phyloP scores from a whole-genome alignment of 2,329 filamentous ascomycete species.

The Colletotrichum gloeosporioides region DNA sequence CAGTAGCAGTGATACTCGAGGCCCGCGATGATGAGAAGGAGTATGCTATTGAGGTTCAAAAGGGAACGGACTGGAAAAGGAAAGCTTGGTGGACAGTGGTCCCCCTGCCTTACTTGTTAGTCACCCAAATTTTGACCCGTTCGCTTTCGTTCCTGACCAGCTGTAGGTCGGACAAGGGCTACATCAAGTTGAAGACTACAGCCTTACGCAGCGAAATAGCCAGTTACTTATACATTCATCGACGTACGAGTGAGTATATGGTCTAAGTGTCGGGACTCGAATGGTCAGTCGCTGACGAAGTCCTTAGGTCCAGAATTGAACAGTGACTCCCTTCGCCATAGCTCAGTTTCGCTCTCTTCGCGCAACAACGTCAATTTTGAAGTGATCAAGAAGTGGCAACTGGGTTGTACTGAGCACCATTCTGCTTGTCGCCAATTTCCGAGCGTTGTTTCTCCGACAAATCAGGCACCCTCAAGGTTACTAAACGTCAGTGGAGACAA shows the following conservation, averaged over 20 bases:
- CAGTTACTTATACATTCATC: background rate
- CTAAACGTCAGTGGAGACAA: background rate
- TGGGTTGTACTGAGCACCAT: background rate
- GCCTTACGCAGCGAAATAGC: background rate
- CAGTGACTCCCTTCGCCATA: background rate
- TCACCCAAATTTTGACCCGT: background rate
- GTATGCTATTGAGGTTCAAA: background rate
- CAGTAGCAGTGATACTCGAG: background rate
- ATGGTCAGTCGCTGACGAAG: background rate
- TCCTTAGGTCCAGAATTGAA: background rate
- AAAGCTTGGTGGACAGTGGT: background rate
- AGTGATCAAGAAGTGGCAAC: background rate
- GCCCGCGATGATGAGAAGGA: background rate
- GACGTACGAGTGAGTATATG: background rate
- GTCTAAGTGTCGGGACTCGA: rapidly evolving
- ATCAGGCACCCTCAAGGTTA: background rate
- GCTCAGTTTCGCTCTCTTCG: background rate
- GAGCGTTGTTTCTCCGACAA: background rate
- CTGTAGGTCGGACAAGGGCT: background rate
- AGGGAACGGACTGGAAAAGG: background rate
- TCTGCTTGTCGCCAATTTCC: background rate
- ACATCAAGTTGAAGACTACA: background rate
- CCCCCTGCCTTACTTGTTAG: background rate
- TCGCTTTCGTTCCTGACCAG: background rate
- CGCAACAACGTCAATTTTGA: background rate